Evolutionary conservation across 2,329 filamentous ascomycete species (phyloP), one percentile per base, ranked within the genome.

Genomic region (Dactylellina drechsleri): DNA sequence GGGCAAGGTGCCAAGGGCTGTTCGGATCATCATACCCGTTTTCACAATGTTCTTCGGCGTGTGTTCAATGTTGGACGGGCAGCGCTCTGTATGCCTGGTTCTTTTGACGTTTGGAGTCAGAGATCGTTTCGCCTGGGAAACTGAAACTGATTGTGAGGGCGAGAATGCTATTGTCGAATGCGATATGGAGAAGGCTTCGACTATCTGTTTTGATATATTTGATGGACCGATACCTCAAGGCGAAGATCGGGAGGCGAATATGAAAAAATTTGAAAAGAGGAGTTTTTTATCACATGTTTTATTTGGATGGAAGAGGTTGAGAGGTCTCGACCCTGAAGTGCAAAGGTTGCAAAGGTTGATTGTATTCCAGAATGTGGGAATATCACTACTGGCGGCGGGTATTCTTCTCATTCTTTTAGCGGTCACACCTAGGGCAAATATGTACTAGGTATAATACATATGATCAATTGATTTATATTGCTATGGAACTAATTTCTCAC

Each of bases 41-140:
- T 18, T 49, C 13, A 20, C n/a, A 15, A 36, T 74, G 15, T 67
- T 74, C 20, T 67, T 66, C 10, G 70, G 70, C 1, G 16, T 74
- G 8, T 67, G 56, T 50, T 74, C 62, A n/a, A 13, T 74, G 5
- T 40, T 74, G 8, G 57, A 74, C 26, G 70, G 62, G 20, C 61
- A 74, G 13, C 56, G 70, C 0, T 74, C 70, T 0, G 70, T 74
- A 0, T 74, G 70, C 12, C 36, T 74, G 12, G 70, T 74, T 31
- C 52, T 74, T 1, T 36, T 67, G 23, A 20, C 70, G 0, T 59
- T 67, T n/a, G 62, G 62, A 16, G 28, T 61, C 1, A 59, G 70
- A 56, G 70, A 74, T 26, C 62, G 62, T n/a, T 66, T 74, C 10
- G 57, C 70, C 3, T 74, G 62, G 62, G 70, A 74, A 50, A 66